Evolutionary conservation across 2,329 filamentous ascomycete genomes (phyloP).

Genomic region (Pyricularia sp.): DNA sequence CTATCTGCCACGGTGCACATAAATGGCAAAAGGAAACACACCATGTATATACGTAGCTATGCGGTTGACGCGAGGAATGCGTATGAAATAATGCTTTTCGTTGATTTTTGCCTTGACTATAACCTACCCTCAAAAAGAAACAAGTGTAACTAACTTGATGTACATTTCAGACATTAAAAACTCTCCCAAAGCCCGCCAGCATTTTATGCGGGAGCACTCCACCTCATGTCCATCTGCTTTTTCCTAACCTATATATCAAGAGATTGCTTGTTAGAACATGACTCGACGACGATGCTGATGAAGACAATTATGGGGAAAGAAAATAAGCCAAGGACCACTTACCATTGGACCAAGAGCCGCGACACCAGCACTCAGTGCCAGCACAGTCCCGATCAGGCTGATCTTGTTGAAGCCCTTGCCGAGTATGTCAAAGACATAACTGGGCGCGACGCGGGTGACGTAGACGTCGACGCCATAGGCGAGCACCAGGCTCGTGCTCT

Average conservation of each 20-base stretch:
- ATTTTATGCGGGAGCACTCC: slow-evolving; percentile 32
- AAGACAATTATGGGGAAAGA: no score
- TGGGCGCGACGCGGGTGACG: slow-evolving; percentile 77
- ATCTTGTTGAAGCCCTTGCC: slow-evolving; percentile 91
- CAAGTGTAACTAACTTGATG: neutral
- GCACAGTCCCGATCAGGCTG: slow-evolving; percentile 73
- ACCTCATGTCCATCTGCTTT: slow-evolving; percentile 60
- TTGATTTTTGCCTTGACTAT: neutral
- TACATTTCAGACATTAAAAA: neutral
- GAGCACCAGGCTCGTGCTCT: slow-evolving; percentile 86
- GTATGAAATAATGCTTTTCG: neutral
- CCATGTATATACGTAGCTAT: neutral
- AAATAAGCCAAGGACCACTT: slow-evolving; percentile 27
- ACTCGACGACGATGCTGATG: neutral
- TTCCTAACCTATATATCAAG: slow-evolving; percentile 36
- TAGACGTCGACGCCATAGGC: slow-evolving; percentile 86
- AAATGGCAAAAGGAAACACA: neutral
- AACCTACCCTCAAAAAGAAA: neutral
- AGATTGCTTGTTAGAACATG: neutral
- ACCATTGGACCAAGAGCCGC: slow-evolving; percentile 77
- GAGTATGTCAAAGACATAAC: slow-evolving; percentile 82
- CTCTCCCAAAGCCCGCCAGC: neutral
- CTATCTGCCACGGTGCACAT: neutral
- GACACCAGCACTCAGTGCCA: slow-evolving; percentile 70
- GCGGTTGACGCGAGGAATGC: neutral